Conservation (phyloP, 495 filamentous ascomycete genomes). For the Trichocladium uniseriatum region DNA sequence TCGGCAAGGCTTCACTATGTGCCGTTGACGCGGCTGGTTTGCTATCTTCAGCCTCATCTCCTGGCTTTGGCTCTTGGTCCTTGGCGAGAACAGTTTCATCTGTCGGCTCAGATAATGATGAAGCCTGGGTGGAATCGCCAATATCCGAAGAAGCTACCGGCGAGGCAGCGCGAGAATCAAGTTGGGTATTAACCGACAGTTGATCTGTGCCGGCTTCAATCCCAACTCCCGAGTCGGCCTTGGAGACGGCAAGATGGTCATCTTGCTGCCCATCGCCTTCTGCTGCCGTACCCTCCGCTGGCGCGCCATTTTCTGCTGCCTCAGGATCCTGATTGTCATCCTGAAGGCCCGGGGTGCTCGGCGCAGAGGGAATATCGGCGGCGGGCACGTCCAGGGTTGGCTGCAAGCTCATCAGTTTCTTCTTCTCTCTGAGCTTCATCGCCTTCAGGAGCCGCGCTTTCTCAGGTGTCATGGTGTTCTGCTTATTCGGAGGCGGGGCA, state of each 20-base stretch:
- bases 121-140: conserved; percentile 45
- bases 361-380: conserved; percentile 11
- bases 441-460: conserved; percentile 91
- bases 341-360: conserved; percentile 9
- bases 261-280: conserved; percentile 8
- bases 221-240: conserved; percentile 33
- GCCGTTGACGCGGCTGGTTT: background rate
- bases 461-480: conserved; percentile 69
- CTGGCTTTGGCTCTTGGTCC: conserved; percentile 3
- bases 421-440: conserved; percentile 72
- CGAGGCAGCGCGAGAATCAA: conserved; percentile 45
- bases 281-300: background rate
- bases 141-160: conserved; percentile 40
- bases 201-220: conserved; percentile 32
- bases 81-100: conserved; percentile 40
- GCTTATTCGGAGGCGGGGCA: conserved; percentile 32
- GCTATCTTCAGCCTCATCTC: background rate
- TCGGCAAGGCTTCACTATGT: background rate
- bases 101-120: conserved; percentile 46
- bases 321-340: conserved; percentile 5
- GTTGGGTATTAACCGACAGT: conserved; percentile 25
- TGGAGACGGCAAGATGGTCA: conserved; percentile 25
- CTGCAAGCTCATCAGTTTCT: conserved; percentile 45
- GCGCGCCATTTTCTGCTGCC: background rate
- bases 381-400: conserved; percentile 4